These are phyloP conservation scores for Ogataea ramenticola DNA, from an alignment of 805 yeast genomes.

Conservation along the genomic window DNA sequence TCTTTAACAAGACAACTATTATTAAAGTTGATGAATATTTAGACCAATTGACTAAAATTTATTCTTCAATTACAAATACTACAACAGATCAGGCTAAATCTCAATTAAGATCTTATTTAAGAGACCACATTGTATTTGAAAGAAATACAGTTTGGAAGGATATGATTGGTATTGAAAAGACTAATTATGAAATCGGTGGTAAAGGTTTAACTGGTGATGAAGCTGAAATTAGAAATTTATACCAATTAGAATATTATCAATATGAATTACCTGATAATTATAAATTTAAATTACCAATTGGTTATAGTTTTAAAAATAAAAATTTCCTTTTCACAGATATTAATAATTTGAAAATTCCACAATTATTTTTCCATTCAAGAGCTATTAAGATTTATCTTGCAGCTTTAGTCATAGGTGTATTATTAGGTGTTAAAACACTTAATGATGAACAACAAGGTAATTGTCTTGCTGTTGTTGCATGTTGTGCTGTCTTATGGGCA, in stretches of 20 bases:
- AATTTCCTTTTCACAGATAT: constrained; percentile 8
- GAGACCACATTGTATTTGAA: constrained; percentile 52
- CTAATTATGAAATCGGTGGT: constrained; percentile 12
- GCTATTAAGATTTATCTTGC: constrained; percentile 42
- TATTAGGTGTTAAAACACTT: constrained; percentile 53
- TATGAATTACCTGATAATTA: constrained; percentile 25
- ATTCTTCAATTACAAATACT: constrained; percentile 19
- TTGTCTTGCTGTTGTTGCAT: constrained; percentile 59
- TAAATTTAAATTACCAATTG: constrained; percentile 14
- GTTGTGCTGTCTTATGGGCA: constrained; percentile 46
- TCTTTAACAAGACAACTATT: constrained; percentile 27
- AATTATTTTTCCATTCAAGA: constrained; percentile 38
- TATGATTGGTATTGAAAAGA: constrained; percentile 41
- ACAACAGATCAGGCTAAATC: constrained; percentile 11
- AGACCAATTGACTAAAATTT: constrained; percentile 22
- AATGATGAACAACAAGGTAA: constrained; percentile 54
- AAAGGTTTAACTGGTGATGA: constrained; percentile 30
- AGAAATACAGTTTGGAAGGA: constrained; percentile 51
- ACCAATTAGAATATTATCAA: constrained; percentile 25
- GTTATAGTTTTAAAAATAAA: constrained; percentile 8
- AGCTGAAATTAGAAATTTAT: constrained; percentile 21
- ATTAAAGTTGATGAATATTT: constrained; percentile 21
- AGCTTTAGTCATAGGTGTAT: constrained; percentile 43
- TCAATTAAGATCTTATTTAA: constrained; percentile 42
- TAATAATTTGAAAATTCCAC: constrained; percentile 35